Evolutionary conservation across 768 basidiomycete genomes (phyloP).

Genomic region (Gelatoporia subvermispora): DNA sequence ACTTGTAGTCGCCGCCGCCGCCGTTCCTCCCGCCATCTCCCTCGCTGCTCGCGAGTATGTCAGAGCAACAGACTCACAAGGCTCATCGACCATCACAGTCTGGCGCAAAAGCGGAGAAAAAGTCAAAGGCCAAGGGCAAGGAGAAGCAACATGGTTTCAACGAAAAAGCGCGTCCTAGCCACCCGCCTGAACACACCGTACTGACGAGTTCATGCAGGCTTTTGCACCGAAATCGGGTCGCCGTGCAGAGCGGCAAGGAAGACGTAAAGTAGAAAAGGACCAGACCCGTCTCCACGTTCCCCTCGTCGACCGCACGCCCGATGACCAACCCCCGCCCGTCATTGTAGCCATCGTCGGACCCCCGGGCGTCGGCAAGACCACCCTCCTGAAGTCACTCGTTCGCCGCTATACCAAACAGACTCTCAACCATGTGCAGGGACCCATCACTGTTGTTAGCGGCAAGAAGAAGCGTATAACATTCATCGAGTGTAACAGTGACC

Average conservation of each 20-base stretch:
- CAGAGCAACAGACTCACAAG: conserved; percentile 73
- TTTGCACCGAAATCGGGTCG: conserved; percentile 92
- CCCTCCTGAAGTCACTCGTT: conserved; percentile 86
- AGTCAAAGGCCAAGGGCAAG: conserved; percentile 58
- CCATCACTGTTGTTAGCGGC: conserved; percentile 90
- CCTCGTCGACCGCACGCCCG: conserved; percentile 89
- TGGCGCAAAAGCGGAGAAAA: conserved; percentile 73
- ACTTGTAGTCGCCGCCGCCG: not conserved
- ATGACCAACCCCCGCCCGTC: conserved; percentile 87
- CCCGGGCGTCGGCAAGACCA: conserved; percentile 95
- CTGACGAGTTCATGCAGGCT: conserved; percentile 44
- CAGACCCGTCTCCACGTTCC: conserved; percentile 96
- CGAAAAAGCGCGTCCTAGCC: conserved; percentile 65
- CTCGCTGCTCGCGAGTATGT: conserved; percentile 33
- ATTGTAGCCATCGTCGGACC: conserved; percentile 95
- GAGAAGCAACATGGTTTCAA: conserved; percentile 78
- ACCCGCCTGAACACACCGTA: no score
- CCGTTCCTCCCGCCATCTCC: not conserved
- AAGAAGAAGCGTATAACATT: conserved; percentile 94
- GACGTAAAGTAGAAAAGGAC: conserved; percentile 88
- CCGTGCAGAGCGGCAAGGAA: conserved; percentile 81
- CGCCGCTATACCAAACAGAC: conserved; percentile 93
- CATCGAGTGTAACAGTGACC: conserved; percentile 95
- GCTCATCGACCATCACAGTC: conserved; percentile 72
- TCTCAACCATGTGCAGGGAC: conserved; percentile 83